These are phyloP conservation scores for Aquilaria yunnanensis DNA, from an alignment of 345 rosid genomes.

Conservation along the genomic window DNA sequence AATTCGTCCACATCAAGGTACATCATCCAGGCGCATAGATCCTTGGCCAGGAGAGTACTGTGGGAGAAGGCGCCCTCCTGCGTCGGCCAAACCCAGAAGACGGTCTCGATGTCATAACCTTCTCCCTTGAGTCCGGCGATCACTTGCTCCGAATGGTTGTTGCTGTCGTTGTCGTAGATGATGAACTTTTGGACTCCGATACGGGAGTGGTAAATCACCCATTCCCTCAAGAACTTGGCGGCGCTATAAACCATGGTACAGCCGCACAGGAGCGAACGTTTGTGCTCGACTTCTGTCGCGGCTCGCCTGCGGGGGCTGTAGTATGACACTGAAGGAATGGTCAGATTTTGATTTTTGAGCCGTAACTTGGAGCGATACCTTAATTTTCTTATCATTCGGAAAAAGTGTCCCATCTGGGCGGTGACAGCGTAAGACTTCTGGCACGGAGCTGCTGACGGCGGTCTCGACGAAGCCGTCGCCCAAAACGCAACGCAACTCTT, in stretches of 20 bases:
- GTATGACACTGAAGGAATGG: constrained; percentile 66
- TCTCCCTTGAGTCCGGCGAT: too few species aligned
- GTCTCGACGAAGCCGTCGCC: constrained; percentile 44
- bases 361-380: constrained; percentile 44
- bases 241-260: constrained; percentile 79
- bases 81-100: constrained; percentile 76
- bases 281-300: constrained; percentile 4
- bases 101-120: constrained; percentile 3
- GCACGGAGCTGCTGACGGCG: constrained; percentile 61
- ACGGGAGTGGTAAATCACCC: constrained; percentile 67
- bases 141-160: constrained; percentile 25
- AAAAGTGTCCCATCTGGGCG: constrained; percentile 40
- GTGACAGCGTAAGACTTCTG: constrained; percentile 73
- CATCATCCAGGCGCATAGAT: constrained; percentile 31
- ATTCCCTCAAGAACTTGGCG: constrained; percentile 64
- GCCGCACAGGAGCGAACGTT: constrained; percentile 43
- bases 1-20: constrained; percentile 53
- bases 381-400: constrained; percentile 16
- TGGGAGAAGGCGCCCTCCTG: constrained; percentile 95
- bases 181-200: constrained; percentile 72
- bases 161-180: constrained; percentile 74
- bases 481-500: constrained; percentile 56
- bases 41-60: constrained; percentile 39
- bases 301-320: constrained; percentile 39
- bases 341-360: constrained; percentile 18